Evolutionary conservation across 164 flowering plant species (phyloP).

Genomic region (Magnolia sinica): DNA sequence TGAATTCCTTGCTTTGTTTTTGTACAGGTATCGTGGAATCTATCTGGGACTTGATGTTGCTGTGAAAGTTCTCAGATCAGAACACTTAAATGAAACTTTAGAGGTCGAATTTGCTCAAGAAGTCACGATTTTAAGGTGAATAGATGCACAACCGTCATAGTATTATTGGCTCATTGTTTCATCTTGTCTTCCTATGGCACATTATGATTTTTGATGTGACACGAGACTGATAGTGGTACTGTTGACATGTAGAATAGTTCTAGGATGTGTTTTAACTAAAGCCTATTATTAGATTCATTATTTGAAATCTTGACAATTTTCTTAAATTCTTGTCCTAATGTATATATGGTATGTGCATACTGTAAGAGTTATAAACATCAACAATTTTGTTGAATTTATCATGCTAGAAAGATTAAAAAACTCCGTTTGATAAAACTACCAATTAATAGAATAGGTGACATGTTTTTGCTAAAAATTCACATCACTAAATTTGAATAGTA

Average conservation of each 20-base stretch:
- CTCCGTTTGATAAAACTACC: no score
- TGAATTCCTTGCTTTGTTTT: neutral
- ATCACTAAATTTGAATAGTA: no score
- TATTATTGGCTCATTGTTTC: neutral
- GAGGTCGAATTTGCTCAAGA: conserved; percentile 87
- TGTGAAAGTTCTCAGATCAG: conserved; percentile 71
- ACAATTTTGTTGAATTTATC: no score
- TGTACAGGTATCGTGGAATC: conserved; percentile 64
- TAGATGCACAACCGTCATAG: neutral
- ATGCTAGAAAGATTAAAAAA: no score
- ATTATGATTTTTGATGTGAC: neutral
- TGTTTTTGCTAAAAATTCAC: no score
- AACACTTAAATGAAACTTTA: conserved; percentile 59
- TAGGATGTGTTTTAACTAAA: no score
- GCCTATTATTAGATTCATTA: no score
- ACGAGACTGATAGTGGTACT: neutral
- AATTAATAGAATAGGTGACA: no score
- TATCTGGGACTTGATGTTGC: conserved; percentile 89
- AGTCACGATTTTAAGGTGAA: conserved; percentile 75
- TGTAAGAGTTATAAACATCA: no score
- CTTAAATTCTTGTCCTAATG: no score
- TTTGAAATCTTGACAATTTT: no score
- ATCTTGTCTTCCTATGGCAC: neutral
- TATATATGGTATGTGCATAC: no score
- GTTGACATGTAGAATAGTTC: neutral